Base-by-base conservation (phyloP, 192 early-diverging fungal species). In the Coemansia brasiliensis region DNA sequence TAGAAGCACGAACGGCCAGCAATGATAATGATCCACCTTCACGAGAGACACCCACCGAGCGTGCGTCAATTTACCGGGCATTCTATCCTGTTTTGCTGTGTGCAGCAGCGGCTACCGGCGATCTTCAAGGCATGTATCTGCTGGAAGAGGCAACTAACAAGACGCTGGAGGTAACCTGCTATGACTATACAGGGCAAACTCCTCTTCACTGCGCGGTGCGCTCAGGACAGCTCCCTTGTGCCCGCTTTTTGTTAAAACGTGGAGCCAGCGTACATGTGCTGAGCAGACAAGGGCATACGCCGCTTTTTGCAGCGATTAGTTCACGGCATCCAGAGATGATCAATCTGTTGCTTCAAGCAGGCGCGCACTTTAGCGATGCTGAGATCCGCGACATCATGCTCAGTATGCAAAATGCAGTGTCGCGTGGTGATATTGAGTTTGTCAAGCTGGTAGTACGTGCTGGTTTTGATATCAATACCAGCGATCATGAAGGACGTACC, bases 201-300 rank as follows among this genome's bases (percentile, higher is more conserved):
- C 89, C 94, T 0, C 80, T 98, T 42, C 95, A 98, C 66, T 83
- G 94, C 38, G 95, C 95, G 1, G 87, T 88, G 37, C 72, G 84
- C 15, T 87, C 88, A 21, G 89, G 90, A 15, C 86, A 94, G 55
- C 61, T 87, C 5, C 77, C 81, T 3, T 84, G 88, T 8, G 89
- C 91, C 0, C 82, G 89, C 37, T 93, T 89, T 45, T 59, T 97
- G 44, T 65, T 97, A 5, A 67, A 76, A 24, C 84, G 89, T 57
- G 97, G 97, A 3, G 92, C 94, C 4, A 92, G 89, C 27, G 90
- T 98, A 16, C 95, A 99, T 65, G 79, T 87, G 18, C 84, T 94
- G 4, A 95, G 97, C 76, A 80, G 87, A 27, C 83, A 85, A 42
- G 92, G 94, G 0, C 95, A 94, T 58, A 94, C 93, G 5, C 93